Conservation (phyloP, 345 rosid species). For the Eucalyptus tenuipes region DNA sequence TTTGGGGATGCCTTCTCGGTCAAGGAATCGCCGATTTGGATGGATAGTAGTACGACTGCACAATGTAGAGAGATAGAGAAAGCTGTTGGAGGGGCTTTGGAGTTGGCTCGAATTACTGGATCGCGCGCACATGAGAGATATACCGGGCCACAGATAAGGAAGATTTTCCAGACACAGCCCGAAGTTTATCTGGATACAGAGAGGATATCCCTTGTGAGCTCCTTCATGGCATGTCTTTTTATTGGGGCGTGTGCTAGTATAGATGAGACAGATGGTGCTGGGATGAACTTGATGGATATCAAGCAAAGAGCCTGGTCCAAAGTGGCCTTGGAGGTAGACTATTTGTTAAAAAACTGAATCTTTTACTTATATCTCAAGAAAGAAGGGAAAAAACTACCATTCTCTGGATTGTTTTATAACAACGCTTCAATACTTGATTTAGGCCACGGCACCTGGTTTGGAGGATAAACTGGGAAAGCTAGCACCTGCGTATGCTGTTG, state of each 20-base stretch:
- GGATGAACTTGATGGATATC: slow-evolving; percentile 96
- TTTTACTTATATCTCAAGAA: neutral
- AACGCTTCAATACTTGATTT: neutral
- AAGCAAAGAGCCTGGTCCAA: slow-evolving; percentile 57
- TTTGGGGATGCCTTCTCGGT: slow-evolving; percentile 50
- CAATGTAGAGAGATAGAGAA: slow-evolving; percentile 87
- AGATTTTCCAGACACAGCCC: slow-evolving; percentile 32
- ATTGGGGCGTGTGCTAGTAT: slow-evolving; percentile 71
- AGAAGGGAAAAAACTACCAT: neutral
- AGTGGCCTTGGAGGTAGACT: slow-evolving; percentile 44
- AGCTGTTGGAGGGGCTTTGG: slow-evolving; percentile 82
- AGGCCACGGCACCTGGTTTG: slow-evolving; percentile 85
- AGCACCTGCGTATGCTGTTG: slow-evolving; percentile 86
- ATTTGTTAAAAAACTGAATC: neutral
- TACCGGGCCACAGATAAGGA: slow-evolving; percentile 87
- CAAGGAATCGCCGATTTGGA: slow-evolving; percentile 84
- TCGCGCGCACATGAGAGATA: slow-evolving; percentile 75
- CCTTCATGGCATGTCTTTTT: slow-evolving; percentile 79
- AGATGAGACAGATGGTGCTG: slow-evolving; percentile 86
- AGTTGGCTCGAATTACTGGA: slow-evolving; percentile 60
- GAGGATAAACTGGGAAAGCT: slow-evolving; percentile 80
- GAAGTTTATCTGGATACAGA: slow-evolving; percentile 52
- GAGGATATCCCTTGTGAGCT: slow-evolving; percentile 91
- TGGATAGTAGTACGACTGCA: slow-evolving; percentile 79
- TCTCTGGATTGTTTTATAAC: neutral